phyloP scores from a whole-genome alignment of 148 eudicot genomes.

The Rhododendron ovatum region DNA sequence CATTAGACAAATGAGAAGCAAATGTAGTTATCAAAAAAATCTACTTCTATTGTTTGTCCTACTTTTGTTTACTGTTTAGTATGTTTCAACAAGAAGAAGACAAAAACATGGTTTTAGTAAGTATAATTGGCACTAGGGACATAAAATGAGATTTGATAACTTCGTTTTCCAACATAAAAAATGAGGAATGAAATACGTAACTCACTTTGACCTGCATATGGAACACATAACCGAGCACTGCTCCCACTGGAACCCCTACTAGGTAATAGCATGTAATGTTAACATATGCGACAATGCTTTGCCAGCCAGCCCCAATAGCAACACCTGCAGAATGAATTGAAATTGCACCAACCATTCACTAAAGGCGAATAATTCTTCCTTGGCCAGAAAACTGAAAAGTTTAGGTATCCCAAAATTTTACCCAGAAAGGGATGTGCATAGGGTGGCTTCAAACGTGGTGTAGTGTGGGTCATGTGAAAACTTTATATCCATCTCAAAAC shows the following conservation, averaged over 20 bases:
- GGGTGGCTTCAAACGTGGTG: background rate
- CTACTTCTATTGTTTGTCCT: too few species aligned
- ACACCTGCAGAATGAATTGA: conserved; percentile 24
- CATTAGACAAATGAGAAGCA: background rate
- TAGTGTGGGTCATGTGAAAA: background rate
- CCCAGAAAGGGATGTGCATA: background rate
- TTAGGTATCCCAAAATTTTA: background rate
- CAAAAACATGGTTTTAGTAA: background rate
- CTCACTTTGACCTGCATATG: conserved; percentile 34
- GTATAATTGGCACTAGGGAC: too few species aligned
- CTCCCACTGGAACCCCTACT: conserved; percentile 43
- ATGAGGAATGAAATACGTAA: background rate
- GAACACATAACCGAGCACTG: conserved; percentile 38
- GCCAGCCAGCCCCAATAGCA: conserved; percentile 45
- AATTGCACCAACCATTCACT: background rate
- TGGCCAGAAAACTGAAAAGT: background rate
- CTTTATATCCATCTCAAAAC: too few species aligned
- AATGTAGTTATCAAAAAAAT: background rate
- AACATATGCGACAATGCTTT: conserved; percentile 39
- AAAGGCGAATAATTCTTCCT: background rate
- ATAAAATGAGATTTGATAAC: background rate
- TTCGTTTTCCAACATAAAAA: background rate
- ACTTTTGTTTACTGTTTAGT: too few species aligned
- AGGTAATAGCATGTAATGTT: conserved; percentile 44
- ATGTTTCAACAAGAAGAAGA: background rate